Conservation (phyloP, 192 early-diverging fungal genomes). For the Gamsiella multidivaricata region DNA sequence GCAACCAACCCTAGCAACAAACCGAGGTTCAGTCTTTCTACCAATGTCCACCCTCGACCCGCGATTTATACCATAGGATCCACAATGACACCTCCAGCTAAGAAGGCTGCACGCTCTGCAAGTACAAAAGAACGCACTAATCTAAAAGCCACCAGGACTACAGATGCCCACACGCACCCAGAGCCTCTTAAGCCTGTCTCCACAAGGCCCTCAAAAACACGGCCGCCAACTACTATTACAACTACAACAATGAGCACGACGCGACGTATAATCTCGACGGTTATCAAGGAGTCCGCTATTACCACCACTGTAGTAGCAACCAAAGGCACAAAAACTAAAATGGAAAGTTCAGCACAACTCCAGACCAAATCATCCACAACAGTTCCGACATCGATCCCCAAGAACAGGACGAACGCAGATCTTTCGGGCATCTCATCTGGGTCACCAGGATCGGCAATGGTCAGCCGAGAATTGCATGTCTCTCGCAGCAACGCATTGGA, state of each 20-base stretch:
- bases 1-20: not conserved
- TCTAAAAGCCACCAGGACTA: not conserved
- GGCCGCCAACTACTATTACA: constrained; percentile 14
- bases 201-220: constrained; percentile 4
- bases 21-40: constrained; percentile 27
- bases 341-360: not conserved
- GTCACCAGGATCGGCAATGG: no score
- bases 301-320: constrained; percentile 5
- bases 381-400: not conserved
- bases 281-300: constrained; percentile 3
- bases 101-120: not conserved
- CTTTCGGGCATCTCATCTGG: no score
- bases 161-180: not conserved
- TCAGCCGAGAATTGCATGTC: no score
- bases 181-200: not conserved
- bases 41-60: constrained; percentile 12
- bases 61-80: not conserved
- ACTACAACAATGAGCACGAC: constrained; percentile 22
- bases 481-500: no score
- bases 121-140: not conserved
- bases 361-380: not conserved
- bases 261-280: constrained; percentile 7
- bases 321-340: not conserved
- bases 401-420: no score
- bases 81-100: not conserved